A percentile compares a stretch with the other conserved stretches of the same genome.
These are phyloP conservation scores for Penicillium goetzii DNA, from an alignment of 495 filamentous ascomycete species.

Conservation along the genomic window DNA sequence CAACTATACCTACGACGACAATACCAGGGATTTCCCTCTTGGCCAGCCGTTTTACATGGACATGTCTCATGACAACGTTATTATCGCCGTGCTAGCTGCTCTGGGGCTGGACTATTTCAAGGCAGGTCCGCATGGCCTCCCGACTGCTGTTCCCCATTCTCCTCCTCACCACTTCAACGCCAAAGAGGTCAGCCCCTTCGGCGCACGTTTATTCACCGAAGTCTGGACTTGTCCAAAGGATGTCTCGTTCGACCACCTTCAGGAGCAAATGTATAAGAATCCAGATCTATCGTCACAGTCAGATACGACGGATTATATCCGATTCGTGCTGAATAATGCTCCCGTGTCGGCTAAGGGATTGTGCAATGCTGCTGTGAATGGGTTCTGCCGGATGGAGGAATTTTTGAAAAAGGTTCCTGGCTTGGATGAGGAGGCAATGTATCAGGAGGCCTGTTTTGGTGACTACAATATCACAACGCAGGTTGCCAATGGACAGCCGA, in stretches of 20 bases:
- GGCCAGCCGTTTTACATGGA: slow-evolving; percentile 5
- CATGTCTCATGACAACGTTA: background rate
- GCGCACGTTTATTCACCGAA: background rate
- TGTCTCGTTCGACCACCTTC: background rate
- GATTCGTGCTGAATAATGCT: background rate
- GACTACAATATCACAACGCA: background rate
- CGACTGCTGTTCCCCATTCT: background rate
- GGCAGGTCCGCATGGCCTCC: background rate
- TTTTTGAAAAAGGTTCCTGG: background rate
- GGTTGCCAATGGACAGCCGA: background rate
- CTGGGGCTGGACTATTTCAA: background rate
- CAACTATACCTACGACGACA: background rate
- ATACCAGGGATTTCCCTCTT: background rate
- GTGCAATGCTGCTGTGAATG: background rate
- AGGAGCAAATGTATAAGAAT: background rate
- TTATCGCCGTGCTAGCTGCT: background rate
- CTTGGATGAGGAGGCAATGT: background rate
- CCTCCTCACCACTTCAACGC: background rate
- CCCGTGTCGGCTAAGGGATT: background rate
- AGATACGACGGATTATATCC: background rate
- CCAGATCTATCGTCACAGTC: background rate
- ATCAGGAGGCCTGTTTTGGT: background rate
- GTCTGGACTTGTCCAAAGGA: background rate
- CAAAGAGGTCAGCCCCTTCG: background rate
- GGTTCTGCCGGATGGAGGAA: background rate